These are phyloP conservation scores for Tulasnella sp. DNA, from an alignment of 768 basidiomycete species.

Conservation along the genomic window DNA sequence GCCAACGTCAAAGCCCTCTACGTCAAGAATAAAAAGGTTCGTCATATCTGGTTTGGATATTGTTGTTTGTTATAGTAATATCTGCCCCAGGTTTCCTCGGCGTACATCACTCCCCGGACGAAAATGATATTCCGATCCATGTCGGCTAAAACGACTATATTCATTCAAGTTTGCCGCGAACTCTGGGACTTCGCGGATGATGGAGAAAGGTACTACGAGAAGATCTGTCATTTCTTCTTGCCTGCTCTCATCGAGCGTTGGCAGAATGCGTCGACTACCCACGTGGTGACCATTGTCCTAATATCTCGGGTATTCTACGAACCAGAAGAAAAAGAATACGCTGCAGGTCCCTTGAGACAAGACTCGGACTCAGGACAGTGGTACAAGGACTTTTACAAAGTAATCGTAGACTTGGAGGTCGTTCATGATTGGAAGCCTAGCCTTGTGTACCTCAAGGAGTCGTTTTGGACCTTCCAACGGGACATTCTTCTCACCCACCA, in stretches of 20 bases:
- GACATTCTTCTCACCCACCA: conserved; percentile 91
- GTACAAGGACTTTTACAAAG: conserved; percentile 97
- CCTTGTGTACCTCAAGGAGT: conserved; percentile 82
- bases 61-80: conserved; percentile 4
- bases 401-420: conserved; percentile 90
- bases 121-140: conserved; percentile 88
- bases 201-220: conserved; percentile 94
- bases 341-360: conserved; percentile 75
- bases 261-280: conserved; percentile 83
- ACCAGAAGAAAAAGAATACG: conserved; percentile 73
- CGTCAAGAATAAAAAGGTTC: conserved; percentile 66
- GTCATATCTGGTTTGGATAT: conserved; percentile 32
- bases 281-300: conserved; percentile 91
- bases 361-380: conserved; percentile 70
- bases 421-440: conserved; percentile 86
- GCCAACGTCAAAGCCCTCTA: conserved; percentile 84
- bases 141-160: conserved; percentile 89
- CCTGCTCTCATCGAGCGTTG: conserved; percentile 86
- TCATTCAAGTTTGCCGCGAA: conserved; percentile 95
- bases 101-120: conserved; percentile 77
- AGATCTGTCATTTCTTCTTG: conserved; percentile 96
- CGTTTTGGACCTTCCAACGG: conserved; percentile 88
- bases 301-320: conserved; percentile 93
- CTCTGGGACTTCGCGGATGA: conserved; percentile 97
- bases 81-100: conserved; percentile 69